These are phyloP conservation scores for Scleroderma citrinum DNA, from an alignment of 768 basidiomycete species.

Conservation along the genomic window DNA sequence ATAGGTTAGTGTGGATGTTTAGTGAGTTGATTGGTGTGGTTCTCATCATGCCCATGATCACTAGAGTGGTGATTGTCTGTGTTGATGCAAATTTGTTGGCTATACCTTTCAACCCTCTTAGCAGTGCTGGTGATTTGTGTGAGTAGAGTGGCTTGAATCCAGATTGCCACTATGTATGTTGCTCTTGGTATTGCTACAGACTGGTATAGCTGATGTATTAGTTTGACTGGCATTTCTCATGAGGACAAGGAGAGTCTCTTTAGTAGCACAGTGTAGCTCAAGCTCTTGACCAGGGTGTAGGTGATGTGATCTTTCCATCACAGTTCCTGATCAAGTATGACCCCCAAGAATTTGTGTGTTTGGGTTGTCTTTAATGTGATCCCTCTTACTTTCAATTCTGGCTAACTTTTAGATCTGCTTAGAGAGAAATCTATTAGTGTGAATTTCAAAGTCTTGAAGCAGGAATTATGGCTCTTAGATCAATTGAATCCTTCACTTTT, in stretches of 20 bases:
- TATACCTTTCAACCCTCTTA: no score
- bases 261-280: neutral
- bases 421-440: no score
- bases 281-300: neutral
- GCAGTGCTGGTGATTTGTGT: no score
- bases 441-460: neutral
- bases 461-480: neutral
- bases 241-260: neutral
- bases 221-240: constrained; percentile 10
- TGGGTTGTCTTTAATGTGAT: neutral
- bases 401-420: neutral
- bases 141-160: neutral
- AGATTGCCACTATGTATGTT: constrained; percentile 29
- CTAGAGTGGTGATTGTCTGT: no score
- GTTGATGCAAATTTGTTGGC: no score
- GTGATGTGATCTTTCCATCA: neutral
- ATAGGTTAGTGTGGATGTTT: no score
- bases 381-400: neutral
- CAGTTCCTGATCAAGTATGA: neutral
- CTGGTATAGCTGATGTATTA: constrained; percentile 20
- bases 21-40: no score
- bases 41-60: no score
- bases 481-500: neutral
- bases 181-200: constrained; percentile 23
- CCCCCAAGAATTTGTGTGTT: neutral